Conservation (phyloP, 192 early-diverging fungal genomes). For the Phlyctochytrium arcticum region DNA sequence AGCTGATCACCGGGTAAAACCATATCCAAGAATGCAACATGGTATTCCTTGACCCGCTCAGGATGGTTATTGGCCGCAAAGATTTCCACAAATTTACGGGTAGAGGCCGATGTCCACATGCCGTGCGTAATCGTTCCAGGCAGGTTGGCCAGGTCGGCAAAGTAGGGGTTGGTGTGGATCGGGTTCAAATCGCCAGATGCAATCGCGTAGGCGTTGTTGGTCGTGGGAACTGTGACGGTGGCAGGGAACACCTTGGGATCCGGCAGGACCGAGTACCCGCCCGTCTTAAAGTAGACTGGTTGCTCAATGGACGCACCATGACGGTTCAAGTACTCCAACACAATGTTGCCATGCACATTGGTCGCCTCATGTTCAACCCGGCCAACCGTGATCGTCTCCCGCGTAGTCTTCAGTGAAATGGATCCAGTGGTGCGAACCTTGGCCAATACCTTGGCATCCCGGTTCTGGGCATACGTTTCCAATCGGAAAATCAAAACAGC, state of each 20-base stretch:
- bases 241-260: conserved; percentile 78
- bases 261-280: conserved; percentile 91
- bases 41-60: conserved; percentile 79
- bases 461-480: conserved; percentile 60
- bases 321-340: conserved; percentile 84
- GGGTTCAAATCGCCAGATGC: conserved; percentile 91
- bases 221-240: conserved; percentile 77
- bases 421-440: conserved; percentile 65
- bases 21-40: conserved; percentile 89
- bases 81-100: conserved; percentile 93
- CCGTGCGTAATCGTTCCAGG: conserved; percentile 94
- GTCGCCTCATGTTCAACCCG: conserved; percentile 71
- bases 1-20: conserved; percentile 86
- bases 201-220: conserved; percentile 83
- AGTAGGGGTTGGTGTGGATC: conserved; percentile 94
- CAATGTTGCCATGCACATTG: conserved; percentile 78
- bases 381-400: conserved; percentile 67
- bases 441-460: conserved; percentile 59
- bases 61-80: conserved; percentile 92
- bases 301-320: conserved; percentile 83
- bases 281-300: conserved; percentile 71
- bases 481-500: conserved; percentile 70
- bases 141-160: conserved; percentile 83
- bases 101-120: conserved; percentile 95
- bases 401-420: conserved; percentile 41